Base-by-base conservation (phyloP, 305 asterid genomes). In the Solanum aculeatissimum region DNA sequence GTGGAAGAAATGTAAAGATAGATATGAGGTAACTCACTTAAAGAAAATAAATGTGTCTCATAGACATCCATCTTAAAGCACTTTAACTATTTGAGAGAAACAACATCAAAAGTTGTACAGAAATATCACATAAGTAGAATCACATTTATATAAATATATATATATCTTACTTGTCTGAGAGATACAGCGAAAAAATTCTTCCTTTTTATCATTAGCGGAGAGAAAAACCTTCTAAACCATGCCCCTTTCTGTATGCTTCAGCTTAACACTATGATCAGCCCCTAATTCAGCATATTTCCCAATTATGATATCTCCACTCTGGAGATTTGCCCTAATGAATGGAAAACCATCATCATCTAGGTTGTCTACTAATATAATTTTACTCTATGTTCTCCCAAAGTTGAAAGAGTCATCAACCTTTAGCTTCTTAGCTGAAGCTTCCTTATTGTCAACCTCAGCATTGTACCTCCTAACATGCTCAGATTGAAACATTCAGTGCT, bases 271-370 rank as follows among this genome's bases (percentile, higher is more conserved):
- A 70, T 95, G 98, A 85, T 97, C 99, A 21, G 92, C 86, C 77
- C 98, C 98, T 1, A 97, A 89, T 74, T 95, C 95, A 57, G 99
- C 85, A 85, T 87, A 93, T 87, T 95, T 97, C 11, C 99, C 98
- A 2, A 97, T 97, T 74, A 97, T 91, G 25, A 95, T 92, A 89
- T 97, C 98, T 32, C 98, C 98, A 1, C 94, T 92, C 89, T 93
- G 97, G 78, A 97, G 92, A 87, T 93, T 95, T 14, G 99, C 99
- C 53, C 99, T 99, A 79, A 97, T 83, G 43, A 83, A 95, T 4
- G 99, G 99, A 86, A 97, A 92, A 13, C 98, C 99, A 87, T 97
- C 99, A 84, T 97, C 99, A 19, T 97, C 99, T 7, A 97, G 93
- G 86, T 93, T 92, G 90, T 97, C 98, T 69, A 92, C 98, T 16